Evolutionary conservation across 352 stramenopile genomes (phyloP), one percentile per base, ranked within the genome.

Genomic region (Phytophthora idaei): DNA sequence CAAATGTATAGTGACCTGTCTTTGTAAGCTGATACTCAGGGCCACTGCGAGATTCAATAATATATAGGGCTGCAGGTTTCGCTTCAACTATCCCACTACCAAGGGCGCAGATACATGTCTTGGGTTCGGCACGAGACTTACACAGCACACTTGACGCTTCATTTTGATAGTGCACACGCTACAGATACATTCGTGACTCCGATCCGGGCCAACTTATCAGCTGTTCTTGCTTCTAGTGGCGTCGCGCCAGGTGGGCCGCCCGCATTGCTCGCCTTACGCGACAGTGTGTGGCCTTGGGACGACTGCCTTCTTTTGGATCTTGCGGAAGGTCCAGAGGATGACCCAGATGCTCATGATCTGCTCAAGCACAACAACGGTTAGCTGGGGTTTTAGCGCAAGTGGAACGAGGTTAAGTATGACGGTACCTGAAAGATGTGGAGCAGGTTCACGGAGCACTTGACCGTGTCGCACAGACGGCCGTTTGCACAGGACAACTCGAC

Each of bases 401-500:
- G 7, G 15, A 45, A 21, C 48, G 11, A 34, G 49, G 47, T 15
- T 28, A 45, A 55, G 25, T 12, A 11, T 29, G 31, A 15, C 5
- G 6, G 15, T 69, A 82, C 74, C 77, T 86, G 77, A 47, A 81
- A 80, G 25, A 76, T 59, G 60, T 89, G 77, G n/a, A 89, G 64
- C 27, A 79, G 25, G 25, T 76, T 81, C 29, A 89, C 57, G 15
- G 52, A 66, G 57, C 69, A 66, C 31, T 72, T 54, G 48, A 93
- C 57, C 17, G 64, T 58, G 0, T 89, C 76, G 55, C 84, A 93
- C 47, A 73, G 34, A 5, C 77, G 42, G 29, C 82, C 84, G 31
- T 91, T 90, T 15, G 84, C 82, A 44, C 84, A 93, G 1, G 73
- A 76, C n/a, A 93, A 57, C 55, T 89, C 84, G 4, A 72, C 36